Evolutionary conservation across 2,329 filamentous ascomycete genomes (phyloP), one percentile per base, ranked within the genome.

Genomic region (Aspergillus versicolor): DNA sequence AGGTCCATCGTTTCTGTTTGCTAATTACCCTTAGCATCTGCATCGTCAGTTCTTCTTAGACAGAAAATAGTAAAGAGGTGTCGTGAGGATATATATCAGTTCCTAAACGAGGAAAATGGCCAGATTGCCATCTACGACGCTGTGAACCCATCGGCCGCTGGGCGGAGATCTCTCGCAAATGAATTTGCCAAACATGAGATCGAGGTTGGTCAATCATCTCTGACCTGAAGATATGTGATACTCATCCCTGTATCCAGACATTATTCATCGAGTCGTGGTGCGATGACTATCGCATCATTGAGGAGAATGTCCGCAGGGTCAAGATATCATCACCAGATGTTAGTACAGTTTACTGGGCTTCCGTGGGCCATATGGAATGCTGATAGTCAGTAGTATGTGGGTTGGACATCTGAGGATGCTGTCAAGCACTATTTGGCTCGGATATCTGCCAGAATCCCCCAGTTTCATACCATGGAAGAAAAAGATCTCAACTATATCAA

Each of bases 81-180:
- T 66, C 87, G 94, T 58, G 92, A 97, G 71, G 94, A 99, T 69
- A 97, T 99, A 56, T 96, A 97, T 70, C 88, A 89, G 54, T 99
- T 96, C 81, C 79, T 99, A 44, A 95, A 97, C 68, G 90, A 97
- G 65, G 94, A 97, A 70, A 97, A 97, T 67, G 94, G 94, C 12
- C 94, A 99, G 71, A 93, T 99, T 54, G 94, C 94, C 55, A 97
- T 99, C 59, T 99, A 97, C 72, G 94, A 99, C 75, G 94, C 95
- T 27, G 95, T 99, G 17, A 99, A 99, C 68, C 92, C 93, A 4
- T 88, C 94, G 19, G 87, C 91, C 19, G 86, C 84, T 57, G 92
- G 92, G 15, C 86, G 94, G 46, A 85, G 88, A 55, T 89, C 91
- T 11, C 80, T 99, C 17, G 92, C 92, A 5, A 96, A 96, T 75